Evolutionary conservation across 1,284 basidiomycete genomes (phyloP), one percentile per base, ranked within the genome.

Genomic region (Macrocystidia cucumis): DNA sequence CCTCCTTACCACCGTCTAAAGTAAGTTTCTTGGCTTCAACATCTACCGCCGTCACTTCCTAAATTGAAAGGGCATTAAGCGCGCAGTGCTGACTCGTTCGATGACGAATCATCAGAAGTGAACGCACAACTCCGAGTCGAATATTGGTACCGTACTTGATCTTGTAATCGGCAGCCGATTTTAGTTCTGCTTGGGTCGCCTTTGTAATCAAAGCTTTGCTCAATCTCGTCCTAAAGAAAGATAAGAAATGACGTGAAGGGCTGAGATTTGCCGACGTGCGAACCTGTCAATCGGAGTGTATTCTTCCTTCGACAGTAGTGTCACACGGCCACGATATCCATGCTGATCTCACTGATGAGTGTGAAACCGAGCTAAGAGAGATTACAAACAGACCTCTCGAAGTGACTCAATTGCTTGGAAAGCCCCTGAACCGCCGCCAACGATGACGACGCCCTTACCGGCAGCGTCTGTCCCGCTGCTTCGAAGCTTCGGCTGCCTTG

Each of bases 181-280:
- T 76, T 75, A 71, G 91, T 52, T 86, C 74, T 26, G 92, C 62
- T 58, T 91, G 89, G 22, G 74, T 63, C 2, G 82, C 61, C 48
- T 92, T 86, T 13, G 83, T 80, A 25, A 86, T 72, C 27, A 95
- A 74, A 4, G 78, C 79, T 60, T 97, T 96, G 62, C 89, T 92
- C 41, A 96, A 69, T 64, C 89, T 93, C 29, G 91, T 91, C 39
- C 88, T 85, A 30, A 13, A 21, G n/a, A 11, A 33, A 8, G 34
- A 32, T 39, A 9, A 44, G 38, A 14, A 11, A 42, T 36, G 26
- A 21, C 8, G 13, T 25, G 18, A 26, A 12, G 29, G 9, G 21
- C 20, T 29, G 2, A 14, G 19, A 32, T 30, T 21, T 18, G 14
- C 12, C 29, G 17, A 36, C 22, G 20, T 27, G 22, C 12, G 19